Base-by-base conservation (phyloP, 2,329 filamentous ascomycete species). In the Penicillium thymicola region DNA sequence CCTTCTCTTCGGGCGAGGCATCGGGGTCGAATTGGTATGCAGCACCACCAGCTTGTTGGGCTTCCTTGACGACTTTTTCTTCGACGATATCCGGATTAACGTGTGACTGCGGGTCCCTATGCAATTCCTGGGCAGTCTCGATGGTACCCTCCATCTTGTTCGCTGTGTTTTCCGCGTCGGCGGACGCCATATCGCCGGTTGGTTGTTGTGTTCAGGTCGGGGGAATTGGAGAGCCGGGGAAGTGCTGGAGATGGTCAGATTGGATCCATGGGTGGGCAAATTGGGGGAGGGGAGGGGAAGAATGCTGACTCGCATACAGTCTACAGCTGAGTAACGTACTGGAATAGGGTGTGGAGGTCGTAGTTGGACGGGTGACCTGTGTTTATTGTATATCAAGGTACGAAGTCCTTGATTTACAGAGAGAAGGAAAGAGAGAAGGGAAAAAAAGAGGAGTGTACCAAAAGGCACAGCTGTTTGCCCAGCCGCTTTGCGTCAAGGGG, bases 1-100 rank as follows among this genome's bases (percentile, higher is more conserved):
- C 87, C 79, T 99, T 99, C 74, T 96, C 82, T 72, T 92, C 90
- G 0, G 88, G 82, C 42, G 82, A 87, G 41, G 92, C 92, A 78
- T 96, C 78, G 0, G 94, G 91, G 70, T 99, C 84, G 77, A 97
- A 99, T 60, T 87, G 84, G 72, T 89, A 94, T 61, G 91, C 92
- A 30, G 87, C 78, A 25, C 89, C 85, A 41, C 94, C 94, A 13
- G 88, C 90, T 67, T 89, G 88, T 68, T 82, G 85, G 64, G 90
- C 90, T 73, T 96, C 87, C 52, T 89, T 80, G 27, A 96, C 81
- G 47, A 97, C 82, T 66, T 84, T 84, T 64, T 84, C 81, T 76
- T 96, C 83, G 32, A 89, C 89, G 61, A 87, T 85, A 40, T 89
- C 83, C 45, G 90, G 80, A 0, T 85, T 84, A 62, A 92, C 82